phyloP scores from a whole-genome alignment of 345 rosid genomes.

The Populus alba region DNA sequence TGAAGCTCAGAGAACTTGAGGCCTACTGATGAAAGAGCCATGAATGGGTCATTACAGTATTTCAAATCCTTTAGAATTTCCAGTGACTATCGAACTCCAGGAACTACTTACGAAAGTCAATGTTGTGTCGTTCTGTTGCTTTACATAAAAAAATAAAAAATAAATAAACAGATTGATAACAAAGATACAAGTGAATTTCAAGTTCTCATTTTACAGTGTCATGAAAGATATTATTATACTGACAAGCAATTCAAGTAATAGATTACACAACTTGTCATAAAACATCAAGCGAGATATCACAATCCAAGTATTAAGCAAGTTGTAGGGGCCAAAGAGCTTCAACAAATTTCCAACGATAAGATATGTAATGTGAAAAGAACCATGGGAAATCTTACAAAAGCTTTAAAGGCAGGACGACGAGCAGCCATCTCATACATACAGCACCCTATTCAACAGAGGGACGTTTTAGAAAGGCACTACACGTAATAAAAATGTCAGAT shows the following conservation, averaged over 20 bases:
- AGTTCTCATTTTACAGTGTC: neutral
- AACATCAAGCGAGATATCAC: neutral
- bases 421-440: conserved; percentile 99
- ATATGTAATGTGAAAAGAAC: conserved; percentile 8
- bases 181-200: neutral
- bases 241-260: neutral
- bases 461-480: conserved; percentile 21
- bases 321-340: conserved; percentile 2
- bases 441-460: conserved; percentile 67
- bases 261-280: neutral
- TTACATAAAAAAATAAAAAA: neutral
- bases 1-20: neutral
- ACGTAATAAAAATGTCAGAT: neutral
- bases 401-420: conserved; percentile 94
- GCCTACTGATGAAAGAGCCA: neutral
- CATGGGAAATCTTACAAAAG: conserved; percentile 68
- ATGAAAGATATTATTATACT: neutral
- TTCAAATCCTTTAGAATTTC: conserved; percentile 3
- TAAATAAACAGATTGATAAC: neutral
- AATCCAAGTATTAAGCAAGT: neutral
- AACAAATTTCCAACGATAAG: neutral
- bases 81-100: neutral
- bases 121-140: neutral
- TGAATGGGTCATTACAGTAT: neutral
- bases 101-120: neutral